Conservation (phyloP, 2,329 filamentous ascomycete genomes). For the Didymella keratinophila region DNA sequence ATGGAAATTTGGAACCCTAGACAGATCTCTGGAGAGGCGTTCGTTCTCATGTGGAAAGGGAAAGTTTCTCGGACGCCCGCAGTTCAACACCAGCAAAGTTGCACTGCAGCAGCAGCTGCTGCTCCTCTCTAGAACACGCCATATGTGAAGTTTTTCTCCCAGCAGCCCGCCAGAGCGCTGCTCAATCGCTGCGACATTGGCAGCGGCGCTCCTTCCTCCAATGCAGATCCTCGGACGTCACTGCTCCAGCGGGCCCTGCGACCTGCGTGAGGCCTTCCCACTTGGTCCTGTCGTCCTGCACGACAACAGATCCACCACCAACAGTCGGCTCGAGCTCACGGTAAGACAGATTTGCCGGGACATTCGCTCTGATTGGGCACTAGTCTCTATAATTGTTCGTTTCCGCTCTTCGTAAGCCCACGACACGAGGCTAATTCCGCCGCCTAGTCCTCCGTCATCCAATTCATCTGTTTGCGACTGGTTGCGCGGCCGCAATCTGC, state of each 20-base stretch:
- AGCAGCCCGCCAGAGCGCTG: neutral
- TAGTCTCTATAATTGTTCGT: slow-evolving; percentile 2
- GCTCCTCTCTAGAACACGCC: neutral
- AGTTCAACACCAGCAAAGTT: slow-evolving; percentile 13
- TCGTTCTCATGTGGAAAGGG: slow-evolving; percentile 17
- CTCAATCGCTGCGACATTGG: neutral
- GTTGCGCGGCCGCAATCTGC: slow-evolving; percentile 10
- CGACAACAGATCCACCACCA: slow-evolving; percentile 16
- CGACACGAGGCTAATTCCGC: slow-evolving; percentile 9
- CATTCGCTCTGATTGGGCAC: slow-evolving; percentile 7
- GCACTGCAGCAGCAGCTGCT: neutral
- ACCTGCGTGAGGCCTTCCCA: slow-evolving; percentile 11
- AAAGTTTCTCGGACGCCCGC: slow-evolving; percentile 17
- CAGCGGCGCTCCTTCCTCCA: slow-evolving; percentile 9
- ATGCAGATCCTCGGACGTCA: slow-evolving; percentile 20
- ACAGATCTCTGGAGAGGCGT: slow-evolving; percentile 11
- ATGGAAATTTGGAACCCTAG: slow-evolving; percentile 18
- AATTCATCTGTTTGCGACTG: slow-evolving; percentile 17
- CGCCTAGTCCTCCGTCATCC: slow-evolving; percentile 9
- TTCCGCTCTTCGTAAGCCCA: slow-evolving; percentile 9
- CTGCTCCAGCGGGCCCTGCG: slow-evolving; percentile 1
- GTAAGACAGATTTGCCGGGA: slow-evolving; percentile 10
- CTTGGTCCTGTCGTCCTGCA: slow-evolving; percentile 19
- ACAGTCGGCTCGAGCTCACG: slow-evolving; percentile 18
- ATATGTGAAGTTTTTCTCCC: neutral